These are phyloP conservation scores for Dendrobium catenatum DNA, from an alignment of 106 monocot genomes.

Conservation along the genomic window DNA sequence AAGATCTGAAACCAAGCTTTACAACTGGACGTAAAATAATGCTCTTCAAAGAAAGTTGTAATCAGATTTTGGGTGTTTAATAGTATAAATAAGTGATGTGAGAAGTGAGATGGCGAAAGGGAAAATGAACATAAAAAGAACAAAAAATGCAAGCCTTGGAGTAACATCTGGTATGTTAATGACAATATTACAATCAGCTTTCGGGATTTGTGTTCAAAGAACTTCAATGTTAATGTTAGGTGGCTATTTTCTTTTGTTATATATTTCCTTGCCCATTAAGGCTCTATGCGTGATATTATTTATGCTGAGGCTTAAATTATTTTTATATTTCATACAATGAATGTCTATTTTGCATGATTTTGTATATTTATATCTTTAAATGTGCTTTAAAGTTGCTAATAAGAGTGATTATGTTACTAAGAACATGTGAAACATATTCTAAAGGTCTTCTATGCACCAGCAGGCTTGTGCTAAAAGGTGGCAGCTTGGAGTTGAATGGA, in stretches of 20 bases:
- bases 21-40: too few species aligned
- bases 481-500: conserved; percentile 65
- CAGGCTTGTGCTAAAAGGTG: conserved; percentile 79
- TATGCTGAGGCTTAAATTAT: not conserved
- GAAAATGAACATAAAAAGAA: too few species aligned
- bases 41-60: too few species aligned
- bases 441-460: not conserved
- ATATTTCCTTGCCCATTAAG: not conserved
- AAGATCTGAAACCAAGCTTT: too few species aligned
- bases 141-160: too few species aligned
- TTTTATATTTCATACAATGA: not conserved
- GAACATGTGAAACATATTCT: not conserved
- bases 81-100: too few species aligned
- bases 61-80: too few species aligned
- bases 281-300: not conserved
- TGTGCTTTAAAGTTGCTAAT: not conserved
- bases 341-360: not conserved
- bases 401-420: not conserved
- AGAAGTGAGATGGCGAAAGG: too few species aligned
- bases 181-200: too few species aligned
- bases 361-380: not conserved
- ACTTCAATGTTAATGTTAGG: too few species aligned
- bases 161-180: too few species aligned
- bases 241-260: not conserved
- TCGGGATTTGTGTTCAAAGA: too few species aligned